These are phyloP conservation scores for Boletus hoseneyae DNA, from an alignment of 1,284 basidiomycete species.

Conservation along the genomic window DNA sequence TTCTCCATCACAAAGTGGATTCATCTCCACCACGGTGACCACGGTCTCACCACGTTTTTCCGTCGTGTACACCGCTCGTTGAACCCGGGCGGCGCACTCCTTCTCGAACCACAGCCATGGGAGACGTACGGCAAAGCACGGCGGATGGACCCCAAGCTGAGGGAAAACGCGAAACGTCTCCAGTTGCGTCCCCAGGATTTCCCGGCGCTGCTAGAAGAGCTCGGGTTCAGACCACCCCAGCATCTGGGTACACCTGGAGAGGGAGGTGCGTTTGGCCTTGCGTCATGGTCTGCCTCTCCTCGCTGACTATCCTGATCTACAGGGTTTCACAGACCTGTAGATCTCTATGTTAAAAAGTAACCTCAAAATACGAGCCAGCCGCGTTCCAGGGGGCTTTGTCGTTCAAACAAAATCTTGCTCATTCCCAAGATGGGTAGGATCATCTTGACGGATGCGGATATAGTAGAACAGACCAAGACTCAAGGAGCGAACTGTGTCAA, in stretches of 20 bases:
- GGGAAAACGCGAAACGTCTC: constrained; percentile 53
- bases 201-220: constrained; percentile 44
- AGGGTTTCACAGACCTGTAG: constrained; percentile 51
- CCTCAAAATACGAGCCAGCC: neutral
- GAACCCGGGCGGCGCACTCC: constrained; percentile 53
- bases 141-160: constrained; percentile 59
- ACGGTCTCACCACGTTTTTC: constrained; percentile 64
- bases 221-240: constrained; percentile 58
- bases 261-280: constrained; percentile 41
- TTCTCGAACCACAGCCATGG: constrained; percentile 80
- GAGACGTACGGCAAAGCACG: constrained; percentile 73
- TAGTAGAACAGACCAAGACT: too few species aligned
- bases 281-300: neutral
- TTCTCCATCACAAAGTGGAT: constrained; percentile 87
- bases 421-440: too few species aligned
- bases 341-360: constrained; percentile 41
- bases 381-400: too few species aligned
- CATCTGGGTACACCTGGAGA: constrained; percentile 56
- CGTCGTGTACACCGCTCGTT: constrained; percentile 54
- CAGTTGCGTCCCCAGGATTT: constrained; percentile 63
- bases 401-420: too few species aligned
- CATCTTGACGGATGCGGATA: too few species aligned
- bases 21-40: constrained; percentile 73
- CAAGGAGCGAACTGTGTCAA: too few species aligned
- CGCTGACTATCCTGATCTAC: constrained; percentile 1